Evolutionary conservation across 139 green algal genomes (phyloP).

Genomic region (Auxenochlorella pyrenoidosa): DNA sequence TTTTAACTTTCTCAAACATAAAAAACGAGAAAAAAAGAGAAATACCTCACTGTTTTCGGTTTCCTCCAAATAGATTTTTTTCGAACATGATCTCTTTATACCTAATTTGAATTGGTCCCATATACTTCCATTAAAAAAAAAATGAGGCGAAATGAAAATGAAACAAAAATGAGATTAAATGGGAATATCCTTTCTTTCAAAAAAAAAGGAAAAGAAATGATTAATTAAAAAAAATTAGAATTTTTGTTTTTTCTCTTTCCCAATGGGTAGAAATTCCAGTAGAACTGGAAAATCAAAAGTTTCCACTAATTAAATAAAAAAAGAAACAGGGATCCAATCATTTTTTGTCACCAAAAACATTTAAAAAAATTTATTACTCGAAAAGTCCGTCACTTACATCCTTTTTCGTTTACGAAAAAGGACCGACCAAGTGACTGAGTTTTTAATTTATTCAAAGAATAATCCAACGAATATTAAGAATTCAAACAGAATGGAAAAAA

Average conservation of each 20-base stretch:
- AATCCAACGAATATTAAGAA: constrained; percentile 37
- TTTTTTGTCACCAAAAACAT: constrained; percentile 18
- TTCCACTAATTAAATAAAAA: constrained; percentile 21
- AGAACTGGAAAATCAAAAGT: constrained; percentile 28
- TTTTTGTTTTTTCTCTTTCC: constrained; percentile 31
- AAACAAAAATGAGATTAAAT: neutral
- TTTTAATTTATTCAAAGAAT: constrained; percentile 35
- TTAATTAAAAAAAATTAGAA: constrained; percentile 41
- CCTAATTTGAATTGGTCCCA: neutral
- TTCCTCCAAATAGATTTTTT: constrained; percentile 35
- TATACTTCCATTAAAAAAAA: constrained; percentile 24
- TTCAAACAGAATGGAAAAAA: constrained; percentile 40
- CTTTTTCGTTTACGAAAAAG: neutral
- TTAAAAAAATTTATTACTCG: constrained; percentile 25
- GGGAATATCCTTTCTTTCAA: neutral
- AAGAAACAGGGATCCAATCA: neutral
- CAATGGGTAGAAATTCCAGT: neutral
- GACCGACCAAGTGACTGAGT: too few species aligned
- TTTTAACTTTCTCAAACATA: constrained; percentile 36
- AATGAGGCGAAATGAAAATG: too few species aligned
- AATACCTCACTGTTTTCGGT: constrained; percentile 17
- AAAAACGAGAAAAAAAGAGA: constrained; percentile 32
- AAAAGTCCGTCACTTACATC: too few species aligned
- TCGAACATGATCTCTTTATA: constrained; percentile 5
- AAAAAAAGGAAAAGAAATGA: constrained; percentile 35